Conservation (phyloP, 2,329 filamentous ascomycete species). For the Dactylellina haptotyla region DNA sequence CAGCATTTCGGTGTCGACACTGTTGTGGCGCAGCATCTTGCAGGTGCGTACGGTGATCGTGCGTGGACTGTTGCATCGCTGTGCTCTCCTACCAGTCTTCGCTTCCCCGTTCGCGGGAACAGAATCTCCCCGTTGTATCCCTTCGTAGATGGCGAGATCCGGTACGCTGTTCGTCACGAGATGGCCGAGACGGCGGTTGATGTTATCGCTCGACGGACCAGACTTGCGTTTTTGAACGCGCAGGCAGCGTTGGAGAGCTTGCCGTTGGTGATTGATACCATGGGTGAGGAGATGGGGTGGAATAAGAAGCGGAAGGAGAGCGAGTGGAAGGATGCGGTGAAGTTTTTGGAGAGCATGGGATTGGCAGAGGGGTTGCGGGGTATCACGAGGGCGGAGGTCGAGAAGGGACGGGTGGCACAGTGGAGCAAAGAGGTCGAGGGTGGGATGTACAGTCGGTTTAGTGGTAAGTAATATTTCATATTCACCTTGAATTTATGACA, state of each 20-base stretch:
- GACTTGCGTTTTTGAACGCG: slow-evolving; percentile 89
- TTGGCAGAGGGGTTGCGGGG: slow-evolving; percentile 71
- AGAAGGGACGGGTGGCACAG: slow-evolving; percentile 69
- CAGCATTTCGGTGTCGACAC: slow-evolving; percentile 93
- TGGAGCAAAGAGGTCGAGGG: slow-evolving; percentile 66
- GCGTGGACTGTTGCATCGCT: slow-evolving; percentile 90
- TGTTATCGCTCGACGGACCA: slow-evolving; percentile 83
- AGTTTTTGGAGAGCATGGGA: slow-evolving; percentile 73
- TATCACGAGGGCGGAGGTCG: slow-evolving; percentile 70
- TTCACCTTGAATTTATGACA: not conserved
- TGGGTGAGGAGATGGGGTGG: slow-evolving; percentile 86
- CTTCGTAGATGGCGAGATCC: slow-evolving; percentile 89
- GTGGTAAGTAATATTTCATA: slow-evolving; percentile 21
- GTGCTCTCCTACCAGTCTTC: slow-evolving; percentile 77
- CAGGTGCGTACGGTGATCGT: slow-evolving; percentile 87
- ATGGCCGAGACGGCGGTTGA: slow-evolving; percentile 92
- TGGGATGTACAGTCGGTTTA: slow-evolving; percentile 53
- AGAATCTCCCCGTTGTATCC: slow-evolving; percentile 84
- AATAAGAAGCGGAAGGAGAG: slow-evolving; percentile 74
- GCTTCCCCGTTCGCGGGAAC: slow-evolving; percentile 84
- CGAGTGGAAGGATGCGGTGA: slow-evolving; percentile 80
- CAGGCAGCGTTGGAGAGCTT: slow-evolving; percentile 88
- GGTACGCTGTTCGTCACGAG: slow-evolving; percentile 87
- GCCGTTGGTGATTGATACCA: slow-evolving; percentile 86
- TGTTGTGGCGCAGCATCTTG: slow-evolving; percentile 88